Evolutionary conservation across 75 land plant species (phyloP).

Genomic region (Azolla pinnata): DNA sequence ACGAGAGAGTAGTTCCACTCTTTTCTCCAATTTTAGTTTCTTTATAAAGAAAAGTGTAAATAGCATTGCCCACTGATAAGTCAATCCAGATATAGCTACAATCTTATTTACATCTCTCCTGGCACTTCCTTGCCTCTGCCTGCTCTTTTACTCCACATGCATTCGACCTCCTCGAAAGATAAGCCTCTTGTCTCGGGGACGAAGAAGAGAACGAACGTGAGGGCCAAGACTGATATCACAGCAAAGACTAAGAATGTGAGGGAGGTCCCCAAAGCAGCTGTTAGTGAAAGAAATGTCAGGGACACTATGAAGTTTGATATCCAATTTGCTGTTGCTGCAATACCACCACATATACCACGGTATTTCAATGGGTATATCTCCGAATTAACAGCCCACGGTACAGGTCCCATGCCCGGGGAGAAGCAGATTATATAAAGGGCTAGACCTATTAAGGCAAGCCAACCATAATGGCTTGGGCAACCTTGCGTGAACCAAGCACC

Average conservation of each 20-base stretch:
- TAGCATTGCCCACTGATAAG: no score
- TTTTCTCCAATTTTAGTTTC: no score
- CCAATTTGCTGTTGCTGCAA: constrained; percentile 33
- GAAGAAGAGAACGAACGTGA: constrained; percentile 16
- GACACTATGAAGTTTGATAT: constrained; percentile 26
- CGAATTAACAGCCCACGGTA: constrained; percentile 36
- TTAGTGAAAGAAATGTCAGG: constrained; percentile 25
- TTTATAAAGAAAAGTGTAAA: no score
- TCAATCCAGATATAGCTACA: no score
- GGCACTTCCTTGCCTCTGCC: no score
- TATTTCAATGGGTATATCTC: constrained; percentile 24
- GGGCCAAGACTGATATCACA: constrained; percentile 18
- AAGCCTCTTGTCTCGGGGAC: constrained; percentile 32
- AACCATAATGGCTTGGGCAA: constrained; percentile 33
- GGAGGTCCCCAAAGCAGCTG: constrained; percentile 24
- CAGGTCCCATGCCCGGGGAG: constrained; percentile 38
- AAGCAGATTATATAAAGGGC: constrained; percentile 26
- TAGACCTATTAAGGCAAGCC: constrained; percentile 26
- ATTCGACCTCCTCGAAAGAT: constrained; percentile 28
- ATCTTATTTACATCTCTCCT: no score
- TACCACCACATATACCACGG: constrained; percentile 27
- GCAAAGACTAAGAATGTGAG: constrained; percentile 26
- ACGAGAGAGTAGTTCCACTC: no score
- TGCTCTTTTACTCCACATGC: constrained; percentile 35
- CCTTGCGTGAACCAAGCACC: constrained; percentile 27